These are phyloP conservation scores for Termitomyces sp. DNA, from an alignment of 768 basidiomycete species.

Conservation along the genomic window DNA sequence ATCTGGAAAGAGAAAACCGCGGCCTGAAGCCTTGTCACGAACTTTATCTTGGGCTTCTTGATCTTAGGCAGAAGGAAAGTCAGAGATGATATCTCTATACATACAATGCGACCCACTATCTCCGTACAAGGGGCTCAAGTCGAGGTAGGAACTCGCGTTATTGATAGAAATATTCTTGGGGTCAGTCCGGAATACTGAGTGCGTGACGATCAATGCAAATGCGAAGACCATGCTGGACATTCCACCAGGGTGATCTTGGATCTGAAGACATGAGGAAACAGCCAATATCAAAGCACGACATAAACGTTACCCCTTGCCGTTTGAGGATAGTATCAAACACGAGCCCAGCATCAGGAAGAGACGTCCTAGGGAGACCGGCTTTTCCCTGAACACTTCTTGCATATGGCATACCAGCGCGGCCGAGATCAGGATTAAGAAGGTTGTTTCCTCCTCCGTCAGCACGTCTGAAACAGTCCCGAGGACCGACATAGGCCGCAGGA, in stretches of 20 bases:
- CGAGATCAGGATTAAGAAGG: slow-evolving; percentile 36
- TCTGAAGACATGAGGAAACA: slow-evolving; percentile 1
- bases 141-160: slow-evolving; percentile 49
- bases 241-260: slow-evolving; percentile 41
- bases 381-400: slow-evolving; percentile 45
- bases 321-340: slow-evolving; percentile 60
- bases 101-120: slow-evolving; percentile 24
- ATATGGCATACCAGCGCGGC: slow-evolving; percentile 46
- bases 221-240: slow-evolving; percentile 61
- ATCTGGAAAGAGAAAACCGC: slow-evolving; percentile 49
- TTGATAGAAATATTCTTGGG: slow-evolving; percentile 38
- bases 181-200: slow-evolving; percentile 50
- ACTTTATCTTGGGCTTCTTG: slow-evolving; percentile 33
- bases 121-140: slow-evolving; percentile 53
- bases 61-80: slow-evolving; percentile 16
- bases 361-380: slow-evolving; percentile 29
- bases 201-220: slow-evolving; percentile 43
- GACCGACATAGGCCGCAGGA: slow-evolving; percentile 30
- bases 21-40: slow-evolving; percentile 40
- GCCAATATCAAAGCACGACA: slow-evolving; percentile 8
- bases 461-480: slow-evolving; percentile 28
- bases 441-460: slow-evolving; percentile 51
- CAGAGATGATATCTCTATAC: not conserved
- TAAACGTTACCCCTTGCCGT: slow-evolving; percentile 24
- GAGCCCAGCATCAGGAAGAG: slow-evolving; percentile 50